These are phyloP conservation scores for Diplocarpon mali DNA, from an alignment of 2,329 filamentous ascomycete species.

Conservation along the genomic window DNA sequence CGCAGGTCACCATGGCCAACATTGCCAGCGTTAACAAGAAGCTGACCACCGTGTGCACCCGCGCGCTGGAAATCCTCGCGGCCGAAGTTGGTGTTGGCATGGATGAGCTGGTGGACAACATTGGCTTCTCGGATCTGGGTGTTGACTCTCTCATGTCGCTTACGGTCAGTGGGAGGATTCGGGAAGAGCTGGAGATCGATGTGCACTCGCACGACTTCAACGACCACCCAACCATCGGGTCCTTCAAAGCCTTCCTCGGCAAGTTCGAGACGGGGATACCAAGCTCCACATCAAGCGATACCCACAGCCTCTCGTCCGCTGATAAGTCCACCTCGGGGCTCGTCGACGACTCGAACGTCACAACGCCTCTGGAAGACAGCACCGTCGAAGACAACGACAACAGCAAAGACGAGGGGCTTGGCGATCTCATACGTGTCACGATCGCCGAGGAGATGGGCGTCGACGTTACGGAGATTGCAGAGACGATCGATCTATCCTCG, in stretches of 20 bases:
- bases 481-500: constrained; percentile 42
- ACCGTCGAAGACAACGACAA: constrained; percentile 34
- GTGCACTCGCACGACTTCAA: constrained; percentile 26
- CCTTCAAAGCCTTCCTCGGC: constrained; percentile 37
- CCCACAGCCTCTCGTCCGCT: constrained; percentile 1
- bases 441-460: constrained; percentile 64
- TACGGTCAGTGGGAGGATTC: constrained; percentile 44
- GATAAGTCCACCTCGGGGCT: constrained; percentile 30
- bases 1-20: constrained; percentile 34
- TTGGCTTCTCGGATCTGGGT: constrained; percentile 45
- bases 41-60: constrained; percentile 33
- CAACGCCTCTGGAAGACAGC: constrained; percentile 40
- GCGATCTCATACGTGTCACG: constrained; percentile 48
- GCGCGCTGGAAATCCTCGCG: constrained; percentile 43
- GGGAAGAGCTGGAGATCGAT: constrained; percentile 46
- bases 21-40: constrained; percentile 40
- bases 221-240: constrained; percentile 42
- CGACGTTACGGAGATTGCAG: constrained; percentile 50
- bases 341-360: constrained; percentile 39
- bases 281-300: constrained; percentile 6
- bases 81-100: constrained; percentile 44
- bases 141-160: constrained; percentile 52
- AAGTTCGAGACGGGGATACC: constrained; percentile 28
- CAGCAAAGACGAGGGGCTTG: constrained; percentile 36
- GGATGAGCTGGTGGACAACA: constrained; percentile 45